Evolutionary conservation across 768 basidiomycete species (phyloP), one percentile per base, ranked within the genome.

Genomic region (Floccularia luteovirens): DNA sequence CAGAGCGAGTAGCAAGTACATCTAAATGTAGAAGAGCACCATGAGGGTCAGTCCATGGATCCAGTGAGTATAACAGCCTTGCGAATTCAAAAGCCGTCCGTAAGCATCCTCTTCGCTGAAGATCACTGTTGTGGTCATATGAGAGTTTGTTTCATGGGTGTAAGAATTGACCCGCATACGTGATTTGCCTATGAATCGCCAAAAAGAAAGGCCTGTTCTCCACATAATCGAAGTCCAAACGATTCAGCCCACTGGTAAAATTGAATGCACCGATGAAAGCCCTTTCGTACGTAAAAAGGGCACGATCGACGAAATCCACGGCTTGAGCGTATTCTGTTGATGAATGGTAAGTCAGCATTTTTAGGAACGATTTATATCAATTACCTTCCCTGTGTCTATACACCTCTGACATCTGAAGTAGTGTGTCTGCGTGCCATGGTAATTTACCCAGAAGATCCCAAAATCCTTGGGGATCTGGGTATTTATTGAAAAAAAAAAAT

Each of bases 201-300:
- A 94, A 75, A 64, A 85, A 97, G 60, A 99, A 88, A 0, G 90
- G 88, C 28, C 94, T 70, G 50, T 94, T 97, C 60, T 97, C 93
- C 8, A 96, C 86, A 10, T 63, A 71, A 46, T 89, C 80, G 55
- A 97, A 99, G 52, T 94, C 90, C 2, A 99, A 74, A 8, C 93
- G 75, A 44, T 85, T 86, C 2, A 71, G 61, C 5, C 93, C 94
- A 24, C 63, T 77, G 1, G 89, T 80, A 59, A 96, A 82, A 48
- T 75, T 89, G 67, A 93, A 94, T 0, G 83, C 67, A 2, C 91
- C 89, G 12, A 90, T 73, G 48, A 97, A 87, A 8, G 87, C 79
- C 10, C 91, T 78, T 52, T 97, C 93, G 45, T 93, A 96, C 0
- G 91, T 81, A 62, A 93, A 97, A 12, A 99, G 58, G 0, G 93